phyloP scores from a whole-genome alignment of 495 filamentous ascomycete species.

The Aspergillus affinis region DNA sequence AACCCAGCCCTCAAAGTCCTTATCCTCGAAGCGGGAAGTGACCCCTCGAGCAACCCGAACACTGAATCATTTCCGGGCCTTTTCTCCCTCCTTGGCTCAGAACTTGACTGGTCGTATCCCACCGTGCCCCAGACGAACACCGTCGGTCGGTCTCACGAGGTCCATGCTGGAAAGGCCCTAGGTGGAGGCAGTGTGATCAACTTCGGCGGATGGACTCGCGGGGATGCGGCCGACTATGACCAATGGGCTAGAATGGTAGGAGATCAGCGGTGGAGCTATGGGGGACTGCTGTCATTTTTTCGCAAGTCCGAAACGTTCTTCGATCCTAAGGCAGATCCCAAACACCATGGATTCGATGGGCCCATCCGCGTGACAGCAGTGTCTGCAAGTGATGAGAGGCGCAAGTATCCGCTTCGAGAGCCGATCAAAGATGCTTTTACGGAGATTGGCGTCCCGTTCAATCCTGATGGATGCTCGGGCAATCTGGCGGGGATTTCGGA shows the following conservation, averaged over 20 bases:
- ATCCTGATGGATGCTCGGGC: conserved; percentile 3
- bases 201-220: conserved; percentile 32
- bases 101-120: conserved; percentile 34
- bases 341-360: conserved; percentile 27
- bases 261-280: conserved; percentile 37
- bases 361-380: conserved; percentile 17
- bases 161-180: conserved; percentile 37
- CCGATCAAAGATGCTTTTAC: conserved; percentile 33
- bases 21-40: conserved; percentile 30
- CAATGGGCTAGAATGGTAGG: conserved; percentile 34
- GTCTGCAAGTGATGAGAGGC: conserved; percentile 9
- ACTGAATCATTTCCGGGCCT: conserved; percentile 13
- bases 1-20: conserved; percentile 22
- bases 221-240: conserved; percentile 36
- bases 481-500: conserved; percentile 25
- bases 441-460: conserved; percentile 29
- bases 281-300: conserved; percentile 29
- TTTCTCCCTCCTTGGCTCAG: conserved; percentile 22
- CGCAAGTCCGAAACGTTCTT: conserved; percentile 7
- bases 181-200: conserved; percentile 28
- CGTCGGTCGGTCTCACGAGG: conserved; percentile 17
- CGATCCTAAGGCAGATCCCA: background rate
- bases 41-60: conserved; percentile 20
- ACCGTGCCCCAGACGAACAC: conserved; percentile 32
- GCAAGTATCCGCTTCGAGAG: conserved; percentile 29